These are phyloP conservation scores for Mycocentrospora acerina DNA, from an alignment of 2,329 filamentous ascomycete species.

Conservation along the genomic window DNA sequence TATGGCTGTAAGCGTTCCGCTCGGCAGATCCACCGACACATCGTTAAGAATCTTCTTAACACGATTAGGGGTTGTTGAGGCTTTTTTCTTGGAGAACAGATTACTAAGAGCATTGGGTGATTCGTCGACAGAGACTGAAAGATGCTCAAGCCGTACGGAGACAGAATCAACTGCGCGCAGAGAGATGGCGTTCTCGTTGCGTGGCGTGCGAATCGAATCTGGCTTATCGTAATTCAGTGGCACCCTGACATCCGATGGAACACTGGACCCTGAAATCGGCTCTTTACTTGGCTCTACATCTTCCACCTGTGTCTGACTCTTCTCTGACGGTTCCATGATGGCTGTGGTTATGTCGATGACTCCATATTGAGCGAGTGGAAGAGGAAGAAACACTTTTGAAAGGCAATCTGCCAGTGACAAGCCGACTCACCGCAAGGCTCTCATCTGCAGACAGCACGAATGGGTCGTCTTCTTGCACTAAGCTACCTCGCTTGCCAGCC, in stretches of 20 bases:
- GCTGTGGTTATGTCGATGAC: slow-evolving; percentile 3
- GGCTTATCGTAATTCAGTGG: slow-evolving; percentile 6
- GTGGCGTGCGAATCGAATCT: slow-evolving; percentile 19
- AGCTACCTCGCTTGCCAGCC: slow-evolving; percentile 24
- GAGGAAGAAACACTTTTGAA: slow-evolving; percentile 5
- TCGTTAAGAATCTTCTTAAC: slow-evolving; percentile 60
- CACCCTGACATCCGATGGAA: background rate
- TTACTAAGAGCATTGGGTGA: slow-evolving; percentile 46
- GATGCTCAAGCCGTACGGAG: slow-evolving; percentile 55
- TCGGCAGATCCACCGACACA: slow-evolving; percentile 64
- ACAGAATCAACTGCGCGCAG: slow-evolving; percentile 57
- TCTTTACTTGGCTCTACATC: background rate
- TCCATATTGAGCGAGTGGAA: slow-evolving; percentile 11
- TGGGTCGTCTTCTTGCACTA: slow-evolving; percentile 7
- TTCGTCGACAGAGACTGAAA: slow-evolving; percentile 60
- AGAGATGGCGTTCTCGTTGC: slow-evolving; percentile 37
- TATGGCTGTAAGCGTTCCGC: slow-evolving; percentile 71
- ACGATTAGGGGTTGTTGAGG: slow-evolving; percentile 21
- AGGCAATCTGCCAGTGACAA: slow-evolving; percentile 1
- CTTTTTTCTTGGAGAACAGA: slow-evolving; percentile 30
- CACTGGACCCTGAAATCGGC: background rate
- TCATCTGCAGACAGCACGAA: background rate
- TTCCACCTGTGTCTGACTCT: slow-evolving; percentile 7
- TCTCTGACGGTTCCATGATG: slow-evolving; percentile 17
- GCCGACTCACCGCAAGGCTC: slow-evolving; percentile 7